Conservation (phyloP, 1,284 basidiomycete species). For the Ustilago sp. region DNA sequence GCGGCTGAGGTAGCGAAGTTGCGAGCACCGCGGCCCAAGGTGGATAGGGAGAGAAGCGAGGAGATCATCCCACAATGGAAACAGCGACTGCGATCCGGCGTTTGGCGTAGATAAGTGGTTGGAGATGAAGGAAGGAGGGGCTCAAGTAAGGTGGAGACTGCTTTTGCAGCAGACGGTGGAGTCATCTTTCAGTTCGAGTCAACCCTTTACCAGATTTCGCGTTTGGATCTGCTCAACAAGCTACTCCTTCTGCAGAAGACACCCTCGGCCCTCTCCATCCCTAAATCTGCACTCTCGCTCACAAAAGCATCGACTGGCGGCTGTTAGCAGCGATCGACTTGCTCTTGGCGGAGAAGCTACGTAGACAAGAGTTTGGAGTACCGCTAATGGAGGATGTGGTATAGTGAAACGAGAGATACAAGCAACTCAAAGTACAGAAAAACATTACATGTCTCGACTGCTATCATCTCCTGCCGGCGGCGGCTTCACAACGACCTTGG, state of each 20-base stretch:
- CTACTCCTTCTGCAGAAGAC: background rate
- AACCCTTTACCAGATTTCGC: background rate
- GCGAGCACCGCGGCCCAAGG: slow-evolving; percentile 10
- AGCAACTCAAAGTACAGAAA: slow-evolving; percentile 1
- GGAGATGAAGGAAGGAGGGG: background rate
- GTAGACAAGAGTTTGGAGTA: no score
- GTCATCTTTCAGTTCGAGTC: slow-evolving; percentile 15
- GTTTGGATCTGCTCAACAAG: background rate
- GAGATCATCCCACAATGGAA: slow-evolving; percentile 21
- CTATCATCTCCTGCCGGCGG: slow-evolving; percentile 32
- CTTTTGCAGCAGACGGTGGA: slow-evolving; percentile 7
- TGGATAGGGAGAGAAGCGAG: slow-evolving; percentile 22
- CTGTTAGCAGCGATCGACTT: no score
- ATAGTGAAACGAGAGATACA: slow-evolving; percentile 7
- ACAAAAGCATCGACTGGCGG: background rate
- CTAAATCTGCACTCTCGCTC: background rate
- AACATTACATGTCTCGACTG: slow-evolving; percentile 41
- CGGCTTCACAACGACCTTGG: slow-evolving; percentile 45
- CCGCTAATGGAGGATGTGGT: background rate
- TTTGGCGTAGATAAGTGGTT: no score
- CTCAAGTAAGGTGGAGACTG: background rate
- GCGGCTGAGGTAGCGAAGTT: slow-evolving; percentile 17
- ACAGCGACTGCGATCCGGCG: no score
- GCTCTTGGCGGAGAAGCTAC: no score
- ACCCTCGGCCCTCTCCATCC: slow-evolving; percentile 8